These are phyloP conservation scores for Cytospora leucostoma DNA, from an alignment of 2,329 filamentous ascomycete species.

Conservation along the genomic window DNA sequence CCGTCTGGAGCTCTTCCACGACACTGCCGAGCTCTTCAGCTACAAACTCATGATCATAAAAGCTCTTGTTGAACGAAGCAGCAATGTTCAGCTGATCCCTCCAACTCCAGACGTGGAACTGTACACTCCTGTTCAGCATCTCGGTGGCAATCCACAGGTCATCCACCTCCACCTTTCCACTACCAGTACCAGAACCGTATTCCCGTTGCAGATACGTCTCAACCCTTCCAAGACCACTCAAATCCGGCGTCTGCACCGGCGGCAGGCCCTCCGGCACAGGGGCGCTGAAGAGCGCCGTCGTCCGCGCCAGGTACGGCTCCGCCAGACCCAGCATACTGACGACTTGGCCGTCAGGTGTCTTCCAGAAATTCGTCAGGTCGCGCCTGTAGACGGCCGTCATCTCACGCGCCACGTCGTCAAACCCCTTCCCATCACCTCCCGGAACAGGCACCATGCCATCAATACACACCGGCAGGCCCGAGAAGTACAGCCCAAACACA, in stretches of 20 bases:
- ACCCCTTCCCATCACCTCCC: constrained; percentile 18
- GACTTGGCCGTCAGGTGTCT: constrained; percentile 4
- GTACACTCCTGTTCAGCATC: constrained; percentile 17
- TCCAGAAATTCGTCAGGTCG: constrained; percentile 23
- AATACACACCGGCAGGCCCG: constrained; percentile 31
- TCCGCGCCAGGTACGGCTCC: constrained; percentile 16
- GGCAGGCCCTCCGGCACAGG: constrained; percentile 18
- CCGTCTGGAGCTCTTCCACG: neutral
- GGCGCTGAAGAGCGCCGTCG: constrained; percentile 15
- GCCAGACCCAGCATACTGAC: constrained; percentile 18
- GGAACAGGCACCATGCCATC: constrained; percentile 10
- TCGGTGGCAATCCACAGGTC: constrained; percentile 20
- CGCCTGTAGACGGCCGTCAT: constrained; percentile 28
- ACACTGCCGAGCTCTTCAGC: neutral
- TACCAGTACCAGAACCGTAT: neutral
- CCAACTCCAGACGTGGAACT: constrained; percentile 24
- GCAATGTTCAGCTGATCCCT: neutral
- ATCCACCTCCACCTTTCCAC: neutral
- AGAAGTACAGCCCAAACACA: constrained; percentile 29
- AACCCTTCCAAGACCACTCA: constrained; percentile 19
- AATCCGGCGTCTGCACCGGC: constrained; percentile 14
- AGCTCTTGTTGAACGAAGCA: neutral
- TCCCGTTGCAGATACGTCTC: constrained; percentile 11
- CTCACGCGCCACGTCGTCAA: constrained; percentile 27
- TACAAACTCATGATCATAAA: neutral